Evolutionary conservation across 2,329 filamentous ascomycete genomes (phyloP).

Genomic region (Verticillium longisporum): DNA sequence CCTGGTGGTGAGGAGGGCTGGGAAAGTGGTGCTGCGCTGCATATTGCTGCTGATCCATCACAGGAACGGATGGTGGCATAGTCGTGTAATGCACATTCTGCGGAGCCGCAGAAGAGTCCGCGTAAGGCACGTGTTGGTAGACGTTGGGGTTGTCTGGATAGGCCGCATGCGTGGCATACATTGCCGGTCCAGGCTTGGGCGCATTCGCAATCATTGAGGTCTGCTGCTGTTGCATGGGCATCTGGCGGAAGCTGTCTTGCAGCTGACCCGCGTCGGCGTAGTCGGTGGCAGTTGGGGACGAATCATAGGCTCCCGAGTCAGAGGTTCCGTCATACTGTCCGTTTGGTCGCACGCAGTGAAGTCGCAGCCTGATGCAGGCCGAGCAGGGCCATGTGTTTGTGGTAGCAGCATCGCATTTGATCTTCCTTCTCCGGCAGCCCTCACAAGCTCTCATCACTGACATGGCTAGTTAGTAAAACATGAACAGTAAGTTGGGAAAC

Average conservation of each 20-base stretch:
- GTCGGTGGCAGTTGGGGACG: conserved; percentile 28
- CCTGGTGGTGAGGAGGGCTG: conserved; percentile 42
- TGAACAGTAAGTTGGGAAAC: neutral
- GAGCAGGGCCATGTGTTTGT: conserved; percentile 98
- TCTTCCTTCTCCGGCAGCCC: conserved; percentile 89
- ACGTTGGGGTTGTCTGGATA: conserved; percentile 39
- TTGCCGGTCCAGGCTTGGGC: conserved; percentile 30
- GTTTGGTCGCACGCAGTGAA: conserved; percentile 86
- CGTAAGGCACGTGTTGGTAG: conserved; percentile 41
- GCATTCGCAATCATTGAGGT: conserved; percentile 34
- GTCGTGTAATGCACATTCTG: conserved; percentile 46
- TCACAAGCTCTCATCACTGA: conserved; percentile 95
- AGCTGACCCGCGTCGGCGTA: conserved; percentile 32
- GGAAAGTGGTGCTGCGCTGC: conserved; percentile 43
- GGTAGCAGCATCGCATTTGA: conserved; percentile 95
- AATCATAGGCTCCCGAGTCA: conserved; percentile 41
- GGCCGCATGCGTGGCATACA: conserved; percentile 41
- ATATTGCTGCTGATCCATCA: conserved; percentile 44
- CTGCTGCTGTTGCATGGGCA: conserved; percentile 40
- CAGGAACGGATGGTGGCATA: conserved; percentile 39
- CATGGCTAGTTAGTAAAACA: conserved; percentile 3
- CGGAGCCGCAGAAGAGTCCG: conserved; percentile 34
- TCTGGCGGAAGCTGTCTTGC: conserved; percentile 40
- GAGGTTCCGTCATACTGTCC: conserved; percentile 62
- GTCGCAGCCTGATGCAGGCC: conserved; percentile 83